phyloP scores from a whole-genome alignment of 208 protist genomes.

The Leishmania mexicana region DNA sequence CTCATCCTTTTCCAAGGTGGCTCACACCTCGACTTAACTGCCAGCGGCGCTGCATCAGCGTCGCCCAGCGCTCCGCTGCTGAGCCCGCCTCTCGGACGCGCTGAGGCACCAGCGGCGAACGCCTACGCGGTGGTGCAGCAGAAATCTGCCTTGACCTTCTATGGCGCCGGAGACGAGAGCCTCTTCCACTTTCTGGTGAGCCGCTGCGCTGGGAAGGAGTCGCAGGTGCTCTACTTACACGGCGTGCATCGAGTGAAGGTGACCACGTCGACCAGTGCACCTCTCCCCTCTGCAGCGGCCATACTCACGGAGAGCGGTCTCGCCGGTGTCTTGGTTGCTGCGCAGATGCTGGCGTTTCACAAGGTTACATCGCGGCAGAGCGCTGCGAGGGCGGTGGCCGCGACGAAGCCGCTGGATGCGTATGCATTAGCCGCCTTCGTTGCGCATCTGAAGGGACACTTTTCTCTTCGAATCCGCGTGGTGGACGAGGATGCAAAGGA shows the following conservation, averaged over 20 bases:
- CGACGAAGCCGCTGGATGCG: constrained; percentile 5
- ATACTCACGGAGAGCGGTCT: background rate
- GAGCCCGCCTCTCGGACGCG: background rate
- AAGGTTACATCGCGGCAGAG: constrained; percentile 13
- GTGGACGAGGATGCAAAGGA: background rate
- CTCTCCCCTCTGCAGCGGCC: background rate
- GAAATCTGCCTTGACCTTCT: constrained; percentile 19
- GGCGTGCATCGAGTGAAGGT: constrained; percentile 25
- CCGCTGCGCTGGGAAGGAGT: constrained; percentile 16
- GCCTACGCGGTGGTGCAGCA: constrained; percentile 35
- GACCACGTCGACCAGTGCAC: background rate
- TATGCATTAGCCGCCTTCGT: background rate
- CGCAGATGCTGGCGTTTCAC: constrained; percentile 23
- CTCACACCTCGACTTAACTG: constrained; percentile 16
- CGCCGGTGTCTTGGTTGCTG: background rate
- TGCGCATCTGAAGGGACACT: constrained; percentile 13
- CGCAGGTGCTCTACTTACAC: constrained; percentile 37
- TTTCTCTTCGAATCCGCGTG: constrained; percentile 21
- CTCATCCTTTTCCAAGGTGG: background rate
- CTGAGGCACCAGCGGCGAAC: background rate
- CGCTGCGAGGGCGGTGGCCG: background rate
- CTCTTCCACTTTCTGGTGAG: constrained; percentile 33
- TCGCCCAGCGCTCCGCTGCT: background rate
- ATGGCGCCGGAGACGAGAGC: constrained; percentile 28
- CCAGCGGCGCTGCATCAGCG: background rate